Conservation (phyloP, 352 stramenopile genomes). For the Albugo candida region DNA sequence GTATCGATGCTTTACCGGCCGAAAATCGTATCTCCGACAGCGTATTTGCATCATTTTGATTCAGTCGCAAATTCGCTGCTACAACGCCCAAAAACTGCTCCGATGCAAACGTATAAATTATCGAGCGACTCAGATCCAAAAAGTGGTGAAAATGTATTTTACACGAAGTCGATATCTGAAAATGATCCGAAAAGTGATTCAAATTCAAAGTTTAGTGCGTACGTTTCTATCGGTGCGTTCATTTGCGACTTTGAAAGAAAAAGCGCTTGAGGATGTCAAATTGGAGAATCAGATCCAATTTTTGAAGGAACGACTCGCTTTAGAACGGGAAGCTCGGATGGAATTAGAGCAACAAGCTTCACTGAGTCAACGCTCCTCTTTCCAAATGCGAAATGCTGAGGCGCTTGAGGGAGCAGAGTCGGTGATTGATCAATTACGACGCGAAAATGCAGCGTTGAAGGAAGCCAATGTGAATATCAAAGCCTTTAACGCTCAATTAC, state of each 20-base stretch:
- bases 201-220: conserved; percentile 65
- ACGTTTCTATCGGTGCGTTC: conserved; percentile 61
- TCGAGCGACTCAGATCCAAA: conserved; percentile 66
- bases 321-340: conserved; percentile 75
- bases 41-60: conserved; percentile 34
- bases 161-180: conserved; percentile 36
- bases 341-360: conserved; percentile 50
- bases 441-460: conserved; percentile 66
- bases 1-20: conserved; percentile 21
- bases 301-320: conserved; percentile 81
- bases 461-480: conserved; percentile 73
- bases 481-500: conserved; percentile 54
- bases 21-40: conserved; percentile 38
- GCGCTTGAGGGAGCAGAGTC: conserved; percentile 59
- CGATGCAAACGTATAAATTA: conserved; percentile 35
- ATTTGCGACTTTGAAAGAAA: conserved; percentile 50
- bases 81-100: conserved; percentile 37
- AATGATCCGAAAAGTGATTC: conserved; percentile 42
- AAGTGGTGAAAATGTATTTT: conserved; percentile 68
- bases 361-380: conserved; percentile 40
- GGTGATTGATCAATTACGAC: conserved; percentile 68
- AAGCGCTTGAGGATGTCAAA: conserved; percentile 89
- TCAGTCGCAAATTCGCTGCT: conserved; percentile 41
- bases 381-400: conserved; percentile 63
- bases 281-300: conserved; percentile 89